Evolutionary conservation across 164 flowering plant species (phyloP), one percentile per base, ranked within the genome.

Genomic region (Vitis rupestris): DNA sequence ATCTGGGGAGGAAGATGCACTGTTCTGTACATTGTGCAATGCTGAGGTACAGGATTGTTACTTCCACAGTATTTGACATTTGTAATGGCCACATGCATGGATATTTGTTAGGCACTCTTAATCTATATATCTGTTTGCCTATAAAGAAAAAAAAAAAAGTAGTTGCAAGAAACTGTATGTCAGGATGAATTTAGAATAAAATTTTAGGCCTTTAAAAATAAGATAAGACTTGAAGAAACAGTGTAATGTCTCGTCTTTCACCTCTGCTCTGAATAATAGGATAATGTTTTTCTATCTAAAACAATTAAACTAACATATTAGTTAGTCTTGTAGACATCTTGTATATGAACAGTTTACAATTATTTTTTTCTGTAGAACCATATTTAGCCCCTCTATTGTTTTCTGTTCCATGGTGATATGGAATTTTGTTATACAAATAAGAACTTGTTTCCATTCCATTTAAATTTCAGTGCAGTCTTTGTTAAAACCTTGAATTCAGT

Each of bases 1-100:
- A 70, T 70, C 82, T 65, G 83, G 79, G 44, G 93, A 93, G 17
- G 96, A 89, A 74, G 97, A 91, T 68, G 97, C 94, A 73, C 75
- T 94, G 60, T 94, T 94, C 76, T 94, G 98, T 83, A 94, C 97
- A 13, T 83, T 94, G 77, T 94, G 98, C 83, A 90, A 92, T 80
- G 96, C 98, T 56, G 97, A 94, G 95, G 98, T 93, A 85, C 53
- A 56, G 5, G 19, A 15, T 6, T 54, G 56, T 19, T 66, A 19
- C 15, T 55, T 1, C 47, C 47, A 11, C 6, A 47, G 7, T 44
- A 13, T 15, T 37, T 37, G 44, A 37, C 44, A 37, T 37, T 37
- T 37, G 4, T 37, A 37, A 0, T 37, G 7, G 44, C 44, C 44
- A 23, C 27, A 37, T 37, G 7, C 44, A 37, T 37, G 7, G 44